Evolutionary conservation across 1,139 yeast genomes (phyloP).

Genomic region (Geotrichum carabidarum): DNA sequence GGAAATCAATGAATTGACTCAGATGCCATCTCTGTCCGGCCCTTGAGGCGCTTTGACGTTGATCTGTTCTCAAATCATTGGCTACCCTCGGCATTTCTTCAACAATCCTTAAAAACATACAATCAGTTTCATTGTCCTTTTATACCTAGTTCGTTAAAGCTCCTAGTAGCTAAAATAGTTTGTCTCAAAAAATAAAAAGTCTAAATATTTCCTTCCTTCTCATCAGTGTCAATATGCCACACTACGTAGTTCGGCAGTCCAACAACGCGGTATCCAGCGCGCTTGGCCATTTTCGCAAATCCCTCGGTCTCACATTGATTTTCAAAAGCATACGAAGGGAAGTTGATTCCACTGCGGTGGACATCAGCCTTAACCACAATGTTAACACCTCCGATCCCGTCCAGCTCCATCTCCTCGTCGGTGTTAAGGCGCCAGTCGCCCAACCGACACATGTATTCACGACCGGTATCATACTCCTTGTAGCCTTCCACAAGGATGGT

Average conservation of each 20-base stretch:
- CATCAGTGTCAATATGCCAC: constrained; percentile 48
- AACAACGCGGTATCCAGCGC: constrained; percentile 74
- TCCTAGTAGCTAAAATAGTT: too few species aligned
- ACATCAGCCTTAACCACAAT: constrained; percentile 75
- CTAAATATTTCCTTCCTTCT: constrained; percentile 18
- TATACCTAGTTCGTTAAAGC: too few species aligned
- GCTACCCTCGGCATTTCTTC: too few species aligned
- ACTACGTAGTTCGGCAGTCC: constrained; percentile 87
- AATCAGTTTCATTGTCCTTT: too few species aligned
- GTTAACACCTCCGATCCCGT: constrained; percentile 89
- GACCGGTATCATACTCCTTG: constrained; percentile 84
- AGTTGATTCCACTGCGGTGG: constrained; percentile 78
- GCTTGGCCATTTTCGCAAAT: constrained; percentile 78
- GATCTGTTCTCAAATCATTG: too few species aligned
- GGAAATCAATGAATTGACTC: too few species aligned
- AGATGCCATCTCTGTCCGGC: too few species aligned
- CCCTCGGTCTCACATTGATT: constrained; percentile 91
- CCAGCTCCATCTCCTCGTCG: constrained; percentile 63
- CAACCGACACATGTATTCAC: constrained; percentile 73
- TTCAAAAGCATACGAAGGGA: constrained; percentile 83
- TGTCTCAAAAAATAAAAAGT: too few species aligned
- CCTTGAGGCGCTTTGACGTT: too few species aligned
- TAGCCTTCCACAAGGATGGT: constrained; percentile 90
- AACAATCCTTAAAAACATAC: too few species aligned
- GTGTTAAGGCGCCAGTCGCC: constrained; percentile 62